Evolutionary conservation across 2,329 filamentous ascomycete species (phyloP), one percentile per base, ranked within the genome.

Genomic region (Decorospora gaudefroyi): DNA sequence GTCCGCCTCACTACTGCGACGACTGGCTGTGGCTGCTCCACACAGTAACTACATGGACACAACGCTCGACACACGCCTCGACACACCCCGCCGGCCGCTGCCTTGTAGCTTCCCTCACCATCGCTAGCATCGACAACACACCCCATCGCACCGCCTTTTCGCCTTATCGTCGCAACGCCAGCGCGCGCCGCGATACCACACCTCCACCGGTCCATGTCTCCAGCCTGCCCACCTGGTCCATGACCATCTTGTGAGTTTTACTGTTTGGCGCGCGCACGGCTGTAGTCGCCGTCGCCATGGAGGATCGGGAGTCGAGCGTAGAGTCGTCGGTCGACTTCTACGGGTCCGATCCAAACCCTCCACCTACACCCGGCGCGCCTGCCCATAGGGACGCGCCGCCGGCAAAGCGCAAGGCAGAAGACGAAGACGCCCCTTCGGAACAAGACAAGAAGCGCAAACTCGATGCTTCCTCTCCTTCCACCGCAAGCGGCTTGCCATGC

Each of bases 271-370:
- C 28, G 55, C 43, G 46, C 41, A 54, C 43, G 43, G 42, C 39
- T 43, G 46, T 26, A 29, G 51, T 33, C 18, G n/a, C n/a, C n/a
- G n/a, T n/a, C 50, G 53, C 52, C 56, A 69, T 68, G 65, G 62
- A 58, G 39, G 63, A 63, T 32, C 62, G 64, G 51, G 61, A 65
- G 51, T 62, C 59, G 22, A 67, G 65, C 53, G 52, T 62, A 10
- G 60, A 61, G 32, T 69, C 67, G 34, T 70, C 67, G 22, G 54
- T 65, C 42, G 67, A 70, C 54, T 67, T 70, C 48, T 70, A 70
- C 49, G 60, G 58, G 29, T 57, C 61, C 22, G 64, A 66, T 15
- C 34, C 46, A 30, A 52, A 53, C 40, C 46, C 61, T 22, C 41
- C 57, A 11, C 16, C 23, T 23, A 16, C 33, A 22, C 19, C 26